Conservation (phyloP, 805 yeast species). For the Ogataea dorogensis region DNA sequence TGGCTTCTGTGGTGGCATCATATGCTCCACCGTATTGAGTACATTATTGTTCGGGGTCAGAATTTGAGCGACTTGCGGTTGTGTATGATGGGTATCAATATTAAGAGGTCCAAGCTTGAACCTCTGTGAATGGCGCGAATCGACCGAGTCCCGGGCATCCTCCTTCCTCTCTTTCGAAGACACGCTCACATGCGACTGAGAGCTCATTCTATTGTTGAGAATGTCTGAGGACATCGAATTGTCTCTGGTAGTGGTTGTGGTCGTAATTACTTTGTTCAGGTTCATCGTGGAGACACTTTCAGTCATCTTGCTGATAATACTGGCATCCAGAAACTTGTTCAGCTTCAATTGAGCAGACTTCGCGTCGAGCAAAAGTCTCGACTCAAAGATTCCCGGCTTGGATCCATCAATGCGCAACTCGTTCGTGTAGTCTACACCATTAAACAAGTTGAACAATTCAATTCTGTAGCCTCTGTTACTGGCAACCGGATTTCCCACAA, state of each 20-base stretch:
- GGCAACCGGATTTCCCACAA: slow-evolving; percentile 40
- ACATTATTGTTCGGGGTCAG: slow-evolving; percentile 24
- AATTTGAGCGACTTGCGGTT: slow-evolving; percentile 12
- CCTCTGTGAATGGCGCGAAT: slow-evolving; percentile 5
- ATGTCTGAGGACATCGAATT: slow-evolving; percentile 7
- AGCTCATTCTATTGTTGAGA: slow-evolving; percentile 4
- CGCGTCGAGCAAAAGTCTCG: slow-evolving; percentile 50
- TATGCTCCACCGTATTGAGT: slow-evolving; percentile 19
- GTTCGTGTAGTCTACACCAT: slow-evolving; percentile 50
- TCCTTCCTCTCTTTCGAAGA: slow-evolving; percentile 8
- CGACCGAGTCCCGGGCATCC: slow-evolving; percentile 8
- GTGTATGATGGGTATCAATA: slow-evolving; percentile 5
- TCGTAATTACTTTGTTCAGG: slow-evolving; percentile 26
- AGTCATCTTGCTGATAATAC: slow-evolving; percentile 36
- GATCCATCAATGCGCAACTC: slow-evolving; percentile 56
- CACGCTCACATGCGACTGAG: slow-evolving; percentile 10
- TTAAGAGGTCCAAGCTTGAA: slow-evolving; percentile 1
- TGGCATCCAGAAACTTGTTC: slow-evolving; percentile 39
- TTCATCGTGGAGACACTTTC: slow-evolving; percentile 39
- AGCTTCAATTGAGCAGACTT: slow-evolving; percentile 45
- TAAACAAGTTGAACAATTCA: slow-evolving; percentile 54
- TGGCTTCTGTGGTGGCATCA: slow-evolving; percentile 25
- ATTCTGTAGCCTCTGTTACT: slow-evolving; percentile 44
- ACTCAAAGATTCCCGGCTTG: slow-evolving; percentile 60
- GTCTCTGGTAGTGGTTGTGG: slow-evolving; percentile 23